A percentile compares a stretch with the other conserved stretches of the same genome.
Conservation (phyloP, 2,329 filamentous ascomycete genomes). For the Alternaria incomplexa region DNA sequence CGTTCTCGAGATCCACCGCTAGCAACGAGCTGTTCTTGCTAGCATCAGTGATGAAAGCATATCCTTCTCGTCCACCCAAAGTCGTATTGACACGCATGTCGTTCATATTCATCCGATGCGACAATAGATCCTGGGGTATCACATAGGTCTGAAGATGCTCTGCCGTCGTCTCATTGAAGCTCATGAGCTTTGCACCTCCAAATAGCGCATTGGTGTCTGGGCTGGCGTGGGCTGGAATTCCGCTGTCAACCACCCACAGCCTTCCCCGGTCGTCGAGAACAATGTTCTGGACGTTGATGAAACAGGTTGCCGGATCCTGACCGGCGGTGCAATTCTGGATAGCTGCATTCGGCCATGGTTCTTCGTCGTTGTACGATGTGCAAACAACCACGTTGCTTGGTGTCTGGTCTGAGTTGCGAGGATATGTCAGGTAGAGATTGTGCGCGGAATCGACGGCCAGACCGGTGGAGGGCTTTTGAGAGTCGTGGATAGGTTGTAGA, state of each 20-base stretch:
- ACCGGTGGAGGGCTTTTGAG: slow-evolving; percentile 46
- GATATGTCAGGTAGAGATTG: slow-evolving; percentile 53
- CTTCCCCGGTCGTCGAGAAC: slow-evolving; percentile 49
- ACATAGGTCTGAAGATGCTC: slow-evolving; percentile 47
- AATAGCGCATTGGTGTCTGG: slow-evolving; percentile 32
- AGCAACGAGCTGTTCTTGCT: slow-evolving; percentile 47
- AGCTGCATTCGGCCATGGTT: slow-evolving; percentile 49
- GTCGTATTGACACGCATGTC: slow-evolving; percentile 54
- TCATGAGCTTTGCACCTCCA: slow-evolving; percentile 52
- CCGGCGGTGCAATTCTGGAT: slow-evolving; percentile 50
- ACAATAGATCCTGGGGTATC: slow-evolving; percentile 45
- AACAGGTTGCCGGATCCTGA: slow-evolving; percentile 51
- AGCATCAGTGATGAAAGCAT: slow-evolving; percentile 53
- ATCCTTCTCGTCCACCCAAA: slow-evolving; percentile 45
- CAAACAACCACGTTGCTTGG: slow-evolving; percentile 49
- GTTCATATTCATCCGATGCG: slow-evolving; percentile 49
- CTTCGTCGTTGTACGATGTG: slow-evolving; percentile 47
- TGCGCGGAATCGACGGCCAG: slow-evolving; percentile 47
- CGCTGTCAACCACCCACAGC: slow-evolving; percentile 52
- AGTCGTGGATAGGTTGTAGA: slow-evolving; percentile 49
- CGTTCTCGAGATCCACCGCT: slow-evolving; percentile 49
- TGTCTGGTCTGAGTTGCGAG: slow-evolving; percentile 47
- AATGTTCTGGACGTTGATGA: slow-evolving; percentile 56
- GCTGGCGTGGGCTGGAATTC: slow-evolving; percentile 42
- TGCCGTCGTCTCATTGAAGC: slow-evolving; percentile 45